Base-by-base conservation (phyloP, 2,329 filamentous ascomycete species). In the Ascochyta viciae-villosae region DNA sequence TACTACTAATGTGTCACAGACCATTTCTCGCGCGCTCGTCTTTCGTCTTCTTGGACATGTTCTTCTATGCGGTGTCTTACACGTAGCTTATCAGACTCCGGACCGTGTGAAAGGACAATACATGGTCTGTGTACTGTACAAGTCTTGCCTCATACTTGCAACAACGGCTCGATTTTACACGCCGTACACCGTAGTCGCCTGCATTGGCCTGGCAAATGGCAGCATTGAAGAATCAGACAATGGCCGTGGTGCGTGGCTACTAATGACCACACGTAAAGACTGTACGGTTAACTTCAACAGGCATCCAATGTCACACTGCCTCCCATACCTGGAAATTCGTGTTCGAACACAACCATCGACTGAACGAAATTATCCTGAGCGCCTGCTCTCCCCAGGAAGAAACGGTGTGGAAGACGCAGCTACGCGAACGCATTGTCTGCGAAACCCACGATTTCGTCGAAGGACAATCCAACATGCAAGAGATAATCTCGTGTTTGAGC, bases 261-360 rank as follows among this genome's bases (percentile, higher is more conserved):
- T 13, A n/a, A 8, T 10, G 12, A 19, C 6, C 19, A 7, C 35
- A 26, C 22, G 13, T 38, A 39, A 44, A 47, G 27, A 34, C 44
- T 57, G 8, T 22, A n/a, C 23, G 3, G 42, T 60, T 70, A 44
- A 68, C 13, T 39, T 13, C 12, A 19, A 42, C 58, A 96, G 92
- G 92, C 0, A 74, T 98, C 7, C 92, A 94, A 80, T 97, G 92
- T 68, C 89, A 95, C 61, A 91, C 90, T 3, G 90, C 91, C 0
- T 87, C 90, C 0, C 91, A 91, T 73, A 95, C 92, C 1, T 98
- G 93, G 94, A 99, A 98, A 73, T 69, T 97, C 10, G 82, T 91
- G 3, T 97, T 98, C 68, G 88, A 95, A 71, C 85, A 86, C 62
- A 83, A 89, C 53, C 85, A 89, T 62, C 87, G 90, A 57, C 80